Evolutionary conservation across 2,329 filamentous ascomycete species (phyloP).

Genomic region (Calycina herbarum): DNA sequence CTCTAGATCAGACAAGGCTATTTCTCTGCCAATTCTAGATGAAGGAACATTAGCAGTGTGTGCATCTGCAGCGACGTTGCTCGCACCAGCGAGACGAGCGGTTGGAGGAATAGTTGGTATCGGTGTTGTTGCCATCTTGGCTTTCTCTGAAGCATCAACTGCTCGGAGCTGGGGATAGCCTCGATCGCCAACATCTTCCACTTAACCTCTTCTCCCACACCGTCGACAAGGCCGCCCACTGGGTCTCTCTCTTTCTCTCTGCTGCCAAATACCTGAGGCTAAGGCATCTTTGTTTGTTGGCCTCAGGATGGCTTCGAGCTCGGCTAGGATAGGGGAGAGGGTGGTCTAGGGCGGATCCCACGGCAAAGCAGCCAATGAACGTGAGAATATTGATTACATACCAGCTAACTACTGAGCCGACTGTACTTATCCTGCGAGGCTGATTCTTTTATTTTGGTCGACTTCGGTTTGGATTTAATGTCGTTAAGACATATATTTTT

Average conservation of each 20-base stretch:
- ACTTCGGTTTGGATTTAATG: neutral
- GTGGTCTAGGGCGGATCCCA: neutral
- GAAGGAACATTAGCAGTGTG: neutral
- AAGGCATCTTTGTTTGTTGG: neutral
- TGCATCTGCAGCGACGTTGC: neutral
- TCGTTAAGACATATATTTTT: neutral
- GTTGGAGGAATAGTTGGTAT: neutral
- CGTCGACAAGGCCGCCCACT: neutral
- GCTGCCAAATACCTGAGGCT: neutral
- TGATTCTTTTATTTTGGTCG: neutral
- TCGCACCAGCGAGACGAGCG: neutral
- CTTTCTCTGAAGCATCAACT: neutral
- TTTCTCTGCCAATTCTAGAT: neutral
- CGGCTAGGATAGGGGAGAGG: neutral
- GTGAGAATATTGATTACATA: conserved; percentile 1
- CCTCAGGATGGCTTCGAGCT: neutral
- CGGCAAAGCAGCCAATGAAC: neutral
- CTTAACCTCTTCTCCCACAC: neutral
- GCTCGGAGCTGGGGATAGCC: neutral
- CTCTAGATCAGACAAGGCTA: neutral
- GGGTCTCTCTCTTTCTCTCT: neutral
- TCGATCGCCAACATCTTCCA: no score
- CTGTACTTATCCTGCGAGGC: neutral
- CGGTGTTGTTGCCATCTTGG: neutral
- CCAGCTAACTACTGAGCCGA: neutral